Evolutionary conservation across 1,139 yeast species (phyloP).

Genomic region (Starmera stellimalicola): DNA sequence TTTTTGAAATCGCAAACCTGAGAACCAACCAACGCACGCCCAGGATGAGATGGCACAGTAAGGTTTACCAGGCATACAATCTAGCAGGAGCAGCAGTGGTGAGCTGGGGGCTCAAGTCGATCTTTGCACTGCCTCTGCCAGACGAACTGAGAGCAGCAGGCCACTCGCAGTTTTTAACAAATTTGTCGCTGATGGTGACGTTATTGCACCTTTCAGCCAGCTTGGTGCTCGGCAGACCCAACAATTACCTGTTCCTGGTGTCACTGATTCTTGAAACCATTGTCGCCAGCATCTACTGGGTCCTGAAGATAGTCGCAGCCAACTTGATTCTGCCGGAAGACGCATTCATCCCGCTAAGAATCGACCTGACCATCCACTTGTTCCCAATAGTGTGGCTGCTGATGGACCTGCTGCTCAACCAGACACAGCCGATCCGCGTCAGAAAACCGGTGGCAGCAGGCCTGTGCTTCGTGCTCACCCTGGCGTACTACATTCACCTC

Average conservation of each 20-base stretch:
- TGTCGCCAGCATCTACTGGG: constrained; percentile 60
- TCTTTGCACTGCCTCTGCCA: constrained; percentile 32
- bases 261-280: constrained; percentile 43
- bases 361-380: constrained; percentile 51
- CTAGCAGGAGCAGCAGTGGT: constrained; percentile 15
- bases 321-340: constrained; percentile 25
- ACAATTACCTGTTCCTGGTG: neutral
- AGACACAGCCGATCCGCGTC: constrained; percentile 30
- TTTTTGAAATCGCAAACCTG: too few species aligned
- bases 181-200: constrained; percentile 43
- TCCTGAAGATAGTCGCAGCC: constrained; percentile 42
- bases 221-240: too few species aligned
- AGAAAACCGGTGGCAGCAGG: constrained; percentile 6
- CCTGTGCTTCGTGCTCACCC: constrained; percentile 35
- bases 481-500: constrained; percentile 45
- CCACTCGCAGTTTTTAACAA: constrained; percentile 60
- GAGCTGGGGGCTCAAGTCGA: constrained; percentile 19
- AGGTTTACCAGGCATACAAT: constrained; percentile 18
- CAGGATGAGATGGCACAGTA: too few species aligned
- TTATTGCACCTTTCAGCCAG: too few species aligned
- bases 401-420: constrained; percentile 45
- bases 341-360: constrained; percentile 31
- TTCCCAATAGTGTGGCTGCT: constrained; percentile 44
- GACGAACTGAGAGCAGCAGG: constrained; percentile 43
- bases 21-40: too few species aligned